Evolutionary conservation across 495 filamentous ascomycete genomes (phyloP), one percentile per base, ranked within the genome.

Genomic region (Lophium mytilinum): DNA sequence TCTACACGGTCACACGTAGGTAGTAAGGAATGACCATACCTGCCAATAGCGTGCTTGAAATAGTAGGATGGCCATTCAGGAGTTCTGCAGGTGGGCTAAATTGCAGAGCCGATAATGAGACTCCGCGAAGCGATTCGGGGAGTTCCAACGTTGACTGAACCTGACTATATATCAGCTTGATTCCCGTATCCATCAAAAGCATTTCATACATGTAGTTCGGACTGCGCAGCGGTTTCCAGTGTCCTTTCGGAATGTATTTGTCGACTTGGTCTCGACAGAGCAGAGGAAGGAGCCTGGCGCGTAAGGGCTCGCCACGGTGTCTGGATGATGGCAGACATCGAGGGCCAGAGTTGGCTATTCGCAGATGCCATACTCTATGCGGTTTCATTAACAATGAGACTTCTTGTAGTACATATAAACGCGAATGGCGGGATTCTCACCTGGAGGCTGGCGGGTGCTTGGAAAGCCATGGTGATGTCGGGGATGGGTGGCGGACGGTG

Each of bases 281-380:
- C 9, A 6, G 56, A 18, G 12, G 47, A 17, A 10, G 60, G 30
- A 14, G 36, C 6, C 52, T 46, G 61, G 4, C 64, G 61, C 17
- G 30, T 36, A 11, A 71, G 18, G 18, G 42, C 63, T 63, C 69
- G 69, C 70, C 72, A 77, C 19, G 80, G 73, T 15, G 72, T 51
- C 15, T 68, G 61, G 48, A 83, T 63, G 17, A 74, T 68, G 56
- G 70, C 75, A 39, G 75, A 71, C 56, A 83, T 72, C 15, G 78
- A 78, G 19, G 81, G 79, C 78, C 76, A 81, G 57, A 81, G 56
- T 41, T 81, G 77, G 48, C 74, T 69, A 1, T 78, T 75, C 55
- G 74, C 74, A 39, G 76, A 74, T 49, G 74, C 75, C 52, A 81
- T 37, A 49, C 51, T 59, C 63, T 66, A 46, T 40, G 11, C 15